Evolutionary conservation across 306 rosid species (phyloP), one percentile per base, ranked within the genome.

Genomic region (Argentina anserina): DNA sequence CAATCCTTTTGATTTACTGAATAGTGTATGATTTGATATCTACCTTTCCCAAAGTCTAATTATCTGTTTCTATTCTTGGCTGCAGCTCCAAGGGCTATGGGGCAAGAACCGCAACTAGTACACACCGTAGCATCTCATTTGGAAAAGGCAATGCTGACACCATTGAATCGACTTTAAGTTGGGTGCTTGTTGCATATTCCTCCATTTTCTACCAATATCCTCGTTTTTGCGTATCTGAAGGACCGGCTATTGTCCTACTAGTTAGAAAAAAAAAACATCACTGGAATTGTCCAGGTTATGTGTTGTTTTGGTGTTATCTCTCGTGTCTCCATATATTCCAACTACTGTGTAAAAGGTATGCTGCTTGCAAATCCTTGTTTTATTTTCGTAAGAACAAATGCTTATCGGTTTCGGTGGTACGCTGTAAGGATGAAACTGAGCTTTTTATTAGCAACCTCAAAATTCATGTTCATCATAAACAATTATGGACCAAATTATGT

Each of bases 31-130:
- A n/a, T 52, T 72, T 7, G 13, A 4, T 20, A 45, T 28, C 17
- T 67, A 28, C 58, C 21, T 21, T 2, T 20, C 41, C 18, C 59
- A 8, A 21, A 43, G 75, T 60, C 67, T 56, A 71, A 49, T 25
- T n/a, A 65, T 70, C 66, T 64, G 28, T 49, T 20, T 1, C 76
- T 65, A 60, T 65, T 56, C 34, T 73, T 82, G 62, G 26, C 76
- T 86, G 82, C 92, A 94, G 99, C 96, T 76, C 99, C 99, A 64
- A 91, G 96, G 81, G 87, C 90, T 42, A 63, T 83, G 83, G 96
- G 89, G 91, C 78, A 88, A 84, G 83, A 91, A 79, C 86, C 90
- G 80, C 77, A 89, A 73, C 81, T 93, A 82, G 77, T 70, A 70
- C 49, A 59, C 74, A 76, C 67, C 20, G 71, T 75, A 53, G 58